These are phyloP conservation scores for Cairneyella variabilis DNA, from an alignment of 495 filamentous ascomycete species.

Conservation along the genomic window DNA sequence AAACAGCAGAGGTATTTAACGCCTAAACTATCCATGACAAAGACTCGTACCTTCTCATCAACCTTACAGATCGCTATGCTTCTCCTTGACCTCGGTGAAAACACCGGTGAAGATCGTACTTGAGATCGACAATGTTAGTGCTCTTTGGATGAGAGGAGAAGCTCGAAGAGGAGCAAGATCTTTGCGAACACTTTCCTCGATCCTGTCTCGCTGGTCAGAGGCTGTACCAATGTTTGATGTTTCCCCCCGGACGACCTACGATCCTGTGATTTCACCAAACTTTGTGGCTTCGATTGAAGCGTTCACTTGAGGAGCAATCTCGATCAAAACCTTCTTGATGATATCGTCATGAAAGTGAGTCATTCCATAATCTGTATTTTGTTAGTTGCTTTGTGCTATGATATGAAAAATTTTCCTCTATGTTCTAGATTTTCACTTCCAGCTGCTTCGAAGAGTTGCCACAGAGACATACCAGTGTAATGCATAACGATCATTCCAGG, in stretches of 20 bases:
- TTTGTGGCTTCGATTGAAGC: conserved; percentile 19
- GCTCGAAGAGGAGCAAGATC: conserved; percentile 26
- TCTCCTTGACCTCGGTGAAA: too few relatives aligned
- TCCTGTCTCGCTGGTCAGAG: conserved; percentile 12
- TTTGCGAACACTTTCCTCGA: conserved; percentile 30
- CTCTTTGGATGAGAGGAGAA: conserved; percentile 29
- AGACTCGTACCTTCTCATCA: too few relatives aligned
- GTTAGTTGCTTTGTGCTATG: background rate
- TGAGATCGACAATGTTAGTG: too few relatives aligned
- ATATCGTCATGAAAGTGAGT: conserved; percentile 26
- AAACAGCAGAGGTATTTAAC: too few relatives aligned
- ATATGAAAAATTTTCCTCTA: background rate
- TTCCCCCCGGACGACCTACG: background rate
- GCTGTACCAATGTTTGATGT: background rate
- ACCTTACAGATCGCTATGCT: too few relatives aligned
- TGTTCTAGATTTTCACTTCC: too few relatives aligned
- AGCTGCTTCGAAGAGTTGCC: too few relatives aligned
- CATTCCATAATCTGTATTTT: conserved; percentile 28
- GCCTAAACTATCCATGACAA: too few relatives aligned
- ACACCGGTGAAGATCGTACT: too few relatives aligned
- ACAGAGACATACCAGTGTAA: conserved; percentile 13
- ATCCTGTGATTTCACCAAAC: conserved; percentile 29
- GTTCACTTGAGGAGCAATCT: conserved; percentile 26
- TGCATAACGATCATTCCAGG: conserved; percentile 29
- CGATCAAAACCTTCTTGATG: conserved; percentile 21